Evolutionary conservation across 805 yeast species (phyloP), one percentile per base, ranked within the genome.

Genomic region (Tetrapisispora nanseiensis): DNA sequence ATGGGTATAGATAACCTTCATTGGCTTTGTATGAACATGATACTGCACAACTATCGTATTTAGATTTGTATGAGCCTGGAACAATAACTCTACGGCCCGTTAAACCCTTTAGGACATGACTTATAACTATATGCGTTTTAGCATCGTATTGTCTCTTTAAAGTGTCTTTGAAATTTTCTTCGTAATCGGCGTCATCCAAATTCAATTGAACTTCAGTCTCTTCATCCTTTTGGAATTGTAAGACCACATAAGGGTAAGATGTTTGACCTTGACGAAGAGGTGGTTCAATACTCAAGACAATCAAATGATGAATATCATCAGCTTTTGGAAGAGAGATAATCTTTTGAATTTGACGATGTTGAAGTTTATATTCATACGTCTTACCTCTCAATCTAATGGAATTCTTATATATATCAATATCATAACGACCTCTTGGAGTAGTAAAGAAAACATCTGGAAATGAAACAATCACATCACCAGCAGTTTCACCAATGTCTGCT

Each of bases 231-330:
- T 82, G 76, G 57, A 92, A 86, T 66, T 92, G 98, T 61, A 90
- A 66, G 12, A 87, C 90, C 59, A 92, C 69, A 61, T 86, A 92
- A 32, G 96, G 95, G 57, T 92, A 90, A 46, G 95, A 77, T 0
- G 98, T 92, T 67, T 92, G 97, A 43, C 99, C 99, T 67, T 92
- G 99, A 62, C 97, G 80, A 50, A 92, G 70, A 2, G 99, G 98
- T 21, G 98, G 98, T 52, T 90, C 97, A 36, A 92, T 82, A 56
- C 94, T 96, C 46, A 90, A 68, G 6, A 92, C 81, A 58, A 92
- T 71, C 50, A 89, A 69, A 61, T 90, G 95, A 60, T 90, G 95
- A 33, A 83, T 71, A 47, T 87, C 97, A 62, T 92, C 98, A 1
- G 95, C 87, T 58, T 86, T 87, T 21, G 99, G 98, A 51, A 92